Base-by-base conservation (phyloP, 345 rosid species). In the Eucalyptus caleyi region DNA sequence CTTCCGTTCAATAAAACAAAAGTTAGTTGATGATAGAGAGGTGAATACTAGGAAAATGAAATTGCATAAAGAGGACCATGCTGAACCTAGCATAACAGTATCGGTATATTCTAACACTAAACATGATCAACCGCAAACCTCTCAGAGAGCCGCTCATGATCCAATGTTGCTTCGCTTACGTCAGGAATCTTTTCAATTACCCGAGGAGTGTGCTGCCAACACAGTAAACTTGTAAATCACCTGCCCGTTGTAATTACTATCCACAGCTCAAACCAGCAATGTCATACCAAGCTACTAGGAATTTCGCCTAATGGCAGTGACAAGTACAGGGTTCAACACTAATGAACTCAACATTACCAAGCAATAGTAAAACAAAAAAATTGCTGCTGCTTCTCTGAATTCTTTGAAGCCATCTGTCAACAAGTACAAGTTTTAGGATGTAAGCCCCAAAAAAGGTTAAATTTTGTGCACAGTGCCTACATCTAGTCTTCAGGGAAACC, bases 131-230 rank as follows among this genome's bases (percentile, higher is more conserved):
- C 59, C 2, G 10, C 54, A 88, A 90, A 97, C 99, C 99, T 97
- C 94, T 93, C 97, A 93, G 98, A 97, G 69, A 97, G 95, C 30
- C 97, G 94, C 91, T 92, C 97, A 91, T 97, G 99, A 92, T 97
- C 98, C 90, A 96, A 91, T 88, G 95, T 93, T 91, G 99, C 99
- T 91, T 97, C 98, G 91, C 93, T 95, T 86, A 94, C 94, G 90
- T 96, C 97, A 14, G 99, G 99, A 89, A 96, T 96, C 90, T 93
- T 89, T 77, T 94, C 95, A 93, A 96, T 97, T 86, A 97, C 89
- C 89, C 98, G 95, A 60, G 99, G 99, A 62, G 97, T 97, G 91
- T 93, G 99, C 99, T 97, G 97, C 90, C 92, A 93, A 91, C 37
- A 95, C 16, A 93, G 82, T 59, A 91, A 88, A 87, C 49, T 51